A percentile compares a stretch with the other conserved stretches of the same genome.
Evolutionary conservation across 2,329 filamentous ascomycete genomes (phyloP).

Genomic region (Fusarium compactum): DNA sequence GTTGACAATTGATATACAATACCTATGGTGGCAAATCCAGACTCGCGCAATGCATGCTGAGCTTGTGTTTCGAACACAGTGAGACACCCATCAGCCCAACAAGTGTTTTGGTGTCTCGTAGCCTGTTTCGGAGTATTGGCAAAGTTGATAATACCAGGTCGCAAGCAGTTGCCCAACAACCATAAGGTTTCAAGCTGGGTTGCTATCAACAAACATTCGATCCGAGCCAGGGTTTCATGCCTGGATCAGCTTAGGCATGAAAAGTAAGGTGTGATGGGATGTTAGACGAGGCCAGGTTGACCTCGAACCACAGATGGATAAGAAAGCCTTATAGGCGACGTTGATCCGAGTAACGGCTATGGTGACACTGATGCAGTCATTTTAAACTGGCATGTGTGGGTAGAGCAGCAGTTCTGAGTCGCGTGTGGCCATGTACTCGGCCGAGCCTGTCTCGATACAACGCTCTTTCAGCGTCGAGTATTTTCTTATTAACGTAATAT

Average conservation of each 20-base stretch:
- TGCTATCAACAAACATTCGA: constrained; percentile 17
- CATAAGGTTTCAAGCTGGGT: constrained; percentile 7
- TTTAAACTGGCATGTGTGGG: constrained; percentile 16
- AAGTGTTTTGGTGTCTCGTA: neutral
- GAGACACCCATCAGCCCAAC: neutral
- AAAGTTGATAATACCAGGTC: neutral
- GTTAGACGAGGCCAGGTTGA: constrained; percentile 3
- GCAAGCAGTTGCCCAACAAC: neutral
- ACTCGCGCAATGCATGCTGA: neutral
- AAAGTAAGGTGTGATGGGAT: constrained; percentile 1
- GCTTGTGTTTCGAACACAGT: neutral
- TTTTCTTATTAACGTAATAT: neutral
- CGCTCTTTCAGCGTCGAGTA: neutral
- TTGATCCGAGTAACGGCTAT: constrained; percentile 28
- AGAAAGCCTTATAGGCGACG: constrained; percentile 30
- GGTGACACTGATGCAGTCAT: constrained; percentile 23
- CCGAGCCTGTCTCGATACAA: constrained; percentile 1
- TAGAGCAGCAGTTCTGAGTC: neutral
- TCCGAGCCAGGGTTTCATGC: constrained; percentile 16
- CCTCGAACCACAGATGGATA: constrained; percentile 14
- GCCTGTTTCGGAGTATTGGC: neutral
- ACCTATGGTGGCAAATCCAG: neutral
- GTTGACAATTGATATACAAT: neutral
- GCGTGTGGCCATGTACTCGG: neutral
- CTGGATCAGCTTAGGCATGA: constrained; percentile 5